Evolutionary conservation across 371 early-diverging fungal genomes (phyloP), one percentile per base, ranked within the genome.

Genomic region (Circinella minor): DNA sequence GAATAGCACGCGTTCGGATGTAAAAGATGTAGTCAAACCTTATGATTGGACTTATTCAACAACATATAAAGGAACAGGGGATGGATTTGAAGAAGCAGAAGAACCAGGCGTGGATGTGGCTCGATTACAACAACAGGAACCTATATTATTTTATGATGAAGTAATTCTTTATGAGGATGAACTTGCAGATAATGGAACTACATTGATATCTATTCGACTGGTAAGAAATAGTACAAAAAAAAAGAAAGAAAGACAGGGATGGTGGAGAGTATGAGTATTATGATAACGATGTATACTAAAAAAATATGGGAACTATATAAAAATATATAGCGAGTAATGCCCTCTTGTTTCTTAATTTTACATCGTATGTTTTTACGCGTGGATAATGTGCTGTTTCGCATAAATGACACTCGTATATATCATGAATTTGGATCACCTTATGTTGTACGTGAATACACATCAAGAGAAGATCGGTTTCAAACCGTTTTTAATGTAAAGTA

Each of bases 1-100:
- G 61, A 91, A 89, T 80, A 65, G 81, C 73, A 34, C 89, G 70
- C 87, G 88, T 72, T 88, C 87, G 60, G 90, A 94, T 70, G 89
- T 95, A 61, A 91, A 91, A 63, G 89, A 93, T 65, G 90, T 93
- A 2, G 83, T 93, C 57, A 94, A 94, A 69, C 95, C 97, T 1
- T 98, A 95, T 72, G 97, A 98, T 75, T 98, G 98, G 98, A 97
- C 97, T 0, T 96, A 93, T 69, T 81, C 94, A 5, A 93, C 96
- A 14, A 78, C 77, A 14, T 96, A 97, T 81, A 74, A 73, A 51
- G 97, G 97, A 6, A 86, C 91, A 2, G 63, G 65, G 6, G 62
- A 57, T n/a, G 61, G 60, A 7, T 74, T 75, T 63, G 71, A 77
- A 66, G 38, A 17, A 18, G 60, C 73, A 11, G 74, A 77, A 5